phyloP scores from a whole-genome alignment of 2,329 filamentous ascomycete genomes.

The Pyrenochaeta sp. region DNA sequence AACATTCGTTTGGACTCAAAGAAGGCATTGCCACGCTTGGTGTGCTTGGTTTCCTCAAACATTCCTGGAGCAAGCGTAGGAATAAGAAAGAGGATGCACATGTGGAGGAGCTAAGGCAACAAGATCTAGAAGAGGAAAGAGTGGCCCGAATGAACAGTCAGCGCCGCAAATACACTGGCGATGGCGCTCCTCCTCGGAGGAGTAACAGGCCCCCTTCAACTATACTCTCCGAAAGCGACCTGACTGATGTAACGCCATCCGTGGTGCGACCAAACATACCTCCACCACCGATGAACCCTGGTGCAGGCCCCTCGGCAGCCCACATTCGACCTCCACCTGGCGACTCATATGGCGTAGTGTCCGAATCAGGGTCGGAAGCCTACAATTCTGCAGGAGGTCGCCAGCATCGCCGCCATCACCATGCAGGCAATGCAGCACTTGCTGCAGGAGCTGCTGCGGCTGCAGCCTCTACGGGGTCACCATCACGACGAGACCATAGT shows the following conservation, averaged over 20 bases:
- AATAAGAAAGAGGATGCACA: constrained; percentile 68
- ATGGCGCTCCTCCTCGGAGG: constrained; percentile 58
- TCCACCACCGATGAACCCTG: constrained; percentile 38
- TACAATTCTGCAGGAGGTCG: constrained; percentile 49
- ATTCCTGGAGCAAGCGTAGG: constrained; percentile 60
- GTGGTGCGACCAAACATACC: constrained; percentile 49
- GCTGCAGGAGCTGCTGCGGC: constrained; percentile 37
- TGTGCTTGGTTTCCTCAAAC: constrained; percentile 51
- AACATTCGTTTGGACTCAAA: constrained; percentile 49
- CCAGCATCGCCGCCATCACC: constrained; percentile 44
- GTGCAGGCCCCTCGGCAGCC: constrained; percentile 40
- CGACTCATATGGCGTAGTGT: constrained; percentile 48
- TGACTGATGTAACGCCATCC: constrained; percentile 56
- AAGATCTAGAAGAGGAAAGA: constrained; percentile 62
- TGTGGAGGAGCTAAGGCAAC: constrained; percentile 62
- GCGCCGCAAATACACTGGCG: constrained; percentile 72
- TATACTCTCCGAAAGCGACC: constrained; percentile 54
- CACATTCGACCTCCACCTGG: constrained; percentile 46
- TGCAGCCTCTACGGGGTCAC: constrained; percentile 37
- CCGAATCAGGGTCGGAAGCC: constrained; percentile 53
- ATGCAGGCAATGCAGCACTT: constrained; percentile 32
- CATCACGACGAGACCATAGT: constrained; percentile 38
- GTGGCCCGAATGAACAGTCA: constrained; percentile 62
- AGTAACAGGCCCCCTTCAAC: constrained; percentile 46
- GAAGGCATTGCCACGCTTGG: constrained; percentile 60